Evolutionary conservation across 768 basidiomycete genomes (phyloP), one percentile per base, ranked within the genome.

Genomic region (Pisolithus sp.): DNA sequence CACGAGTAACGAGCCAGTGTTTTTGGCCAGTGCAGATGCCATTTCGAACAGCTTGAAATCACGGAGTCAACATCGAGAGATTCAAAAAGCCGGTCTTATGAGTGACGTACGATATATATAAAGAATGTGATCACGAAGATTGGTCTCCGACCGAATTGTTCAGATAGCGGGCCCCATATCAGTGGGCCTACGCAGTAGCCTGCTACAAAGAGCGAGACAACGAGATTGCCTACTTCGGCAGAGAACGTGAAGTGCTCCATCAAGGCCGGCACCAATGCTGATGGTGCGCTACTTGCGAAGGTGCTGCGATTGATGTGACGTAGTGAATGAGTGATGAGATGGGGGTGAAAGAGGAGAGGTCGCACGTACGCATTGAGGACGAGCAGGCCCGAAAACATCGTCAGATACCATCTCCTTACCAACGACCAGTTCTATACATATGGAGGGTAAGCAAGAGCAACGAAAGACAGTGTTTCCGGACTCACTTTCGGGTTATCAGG

Each of bases 131-230:
- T 59, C 34, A 85, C 67, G 57, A 80, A 84, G 20, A 83, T 65
- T 0, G 81, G 75, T 36, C 79, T 66, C n/a, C 85, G 76, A 13
- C 84, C 86, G 52, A 75, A 80, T 55, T 70, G 67, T 49, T 76
- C 76, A 2, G 70, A 81, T 30, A 82, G 62, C 2, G 80, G 81
- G 0, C 73, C 81, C 81, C 80, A 86, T 4, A 81, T 43, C 7
- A 82, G 62, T 3, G 82, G 82, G 0, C 83, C 83, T 20, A 83
- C 72, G 54, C 77, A 80, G 58, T 83, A 85, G n/a, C 84, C 84
- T n/a, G 73, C 73, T 13, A 86, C 76, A 62, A 85, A 86, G 4
- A 86, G 72, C 2, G 84, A 77, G 30, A 85, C 73, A 0, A 76
- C 77, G 44, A 85, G 71, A 8, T 72, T 74, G 5, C 70, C 80